Percentiles rank a stretch among this genome's conserved stretches.
phyloP scores from a whole-genome alignment of 441 rosid species.

The Adansonia rubrostipa region DNA sequence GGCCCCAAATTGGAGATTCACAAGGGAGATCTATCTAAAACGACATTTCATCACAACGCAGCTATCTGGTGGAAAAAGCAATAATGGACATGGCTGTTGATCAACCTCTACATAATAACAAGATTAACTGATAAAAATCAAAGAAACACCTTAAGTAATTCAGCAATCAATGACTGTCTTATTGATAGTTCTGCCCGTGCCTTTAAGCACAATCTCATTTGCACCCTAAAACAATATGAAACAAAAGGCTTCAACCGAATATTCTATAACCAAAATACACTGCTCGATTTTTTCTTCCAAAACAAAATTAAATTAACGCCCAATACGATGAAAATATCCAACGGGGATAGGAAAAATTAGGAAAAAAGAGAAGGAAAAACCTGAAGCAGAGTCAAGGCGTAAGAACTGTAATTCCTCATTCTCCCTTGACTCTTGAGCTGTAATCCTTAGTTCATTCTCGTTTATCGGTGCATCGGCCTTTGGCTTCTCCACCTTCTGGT shows the following conservation, averaged over 20 bases:
- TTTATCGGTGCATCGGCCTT: constrained; percentile 40
- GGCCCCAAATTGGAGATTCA: neutral
- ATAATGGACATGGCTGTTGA: neutral
- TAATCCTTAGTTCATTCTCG: constrained; percentile 46
- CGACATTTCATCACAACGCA: too few relatives aligned
- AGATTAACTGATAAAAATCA: neutral
- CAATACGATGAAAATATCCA: neutral
- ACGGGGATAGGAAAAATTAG: too few relatives aligned
- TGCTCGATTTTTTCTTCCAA: neutral
- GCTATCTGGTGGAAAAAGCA: too few relatives aligned
- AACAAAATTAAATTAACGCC: neutral
- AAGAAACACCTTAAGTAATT: constrained; percentile 65
- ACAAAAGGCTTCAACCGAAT: neutral
- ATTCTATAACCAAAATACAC: neutral
- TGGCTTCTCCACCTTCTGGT: constrained; percentile 47
- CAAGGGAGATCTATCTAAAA: too few relatives aligned
- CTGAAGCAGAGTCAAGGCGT: constrained; percentile 42
- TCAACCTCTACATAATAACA: neutral
- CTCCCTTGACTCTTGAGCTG: constrained; percentile 50
- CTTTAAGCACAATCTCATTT: constrained; percentile 72
- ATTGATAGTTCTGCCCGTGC: constrained; percentile 85
- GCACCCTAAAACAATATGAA: constrained; percentile 47
- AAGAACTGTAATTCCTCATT: constrained; percentile 47
- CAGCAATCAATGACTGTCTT: constrained; percentile 79
- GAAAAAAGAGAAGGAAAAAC: constrained; percentile 3